phyloP scores from a whole-genome alignment of 345 rosid genomes.

The Euphorbia pulcherrima region DNA sequence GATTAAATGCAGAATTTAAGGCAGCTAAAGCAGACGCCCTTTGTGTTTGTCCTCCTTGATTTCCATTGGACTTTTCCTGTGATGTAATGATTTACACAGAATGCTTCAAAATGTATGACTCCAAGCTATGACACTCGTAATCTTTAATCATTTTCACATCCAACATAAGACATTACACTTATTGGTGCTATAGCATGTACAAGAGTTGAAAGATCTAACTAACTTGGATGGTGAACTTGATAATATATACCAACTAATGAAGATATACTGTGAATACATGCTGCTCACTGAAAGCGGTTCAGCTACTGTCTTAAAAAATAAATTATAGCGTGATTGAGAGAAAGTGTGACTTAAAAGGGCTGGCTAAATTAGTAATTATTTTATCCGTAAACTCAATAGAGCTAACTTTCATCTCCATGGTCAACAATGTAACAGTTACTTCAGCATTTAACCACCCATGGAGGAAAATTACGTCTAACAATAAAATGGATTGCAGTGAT shows the following conservation, averaged over 20 bases:
- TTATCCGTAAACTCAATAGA: background rate
- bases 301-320: background rate
- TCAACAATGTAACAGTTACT: background rate
- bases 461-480: background rate
- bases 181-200: background rate
- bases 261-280: background rate
- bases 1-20: constrained; percentile 73
- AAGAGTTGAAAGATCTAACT: background rate
- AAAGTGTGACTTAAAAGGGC: background rate
- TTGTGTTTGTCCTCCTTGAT: constrained; percentile 88
- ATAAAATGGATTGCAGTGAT: background rate
- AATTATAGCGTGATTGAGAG: background rate
- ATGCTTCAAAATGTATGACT: background rate
- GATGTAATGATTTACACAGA: background rate
- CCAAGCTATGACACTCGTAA: background rate
- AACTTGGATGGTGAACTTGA: background rate
- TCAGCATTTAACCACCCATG: background rate
- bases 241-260: background rate
- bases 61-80: constrained; percentile 67
- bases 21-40: constrained; percentile 98
- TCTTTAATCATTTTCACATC: background rate
- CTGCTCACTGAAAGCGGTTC: background rate
- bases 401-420: background rate
- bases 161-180: constrained; percentile 1
- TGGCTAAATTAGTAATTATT: background rate